Evolutionary conservation across 768 basidiomycete species (phyloP), one percentile per base, ranked within the genome.

Genomic region (Suillus placidus): DNA sequence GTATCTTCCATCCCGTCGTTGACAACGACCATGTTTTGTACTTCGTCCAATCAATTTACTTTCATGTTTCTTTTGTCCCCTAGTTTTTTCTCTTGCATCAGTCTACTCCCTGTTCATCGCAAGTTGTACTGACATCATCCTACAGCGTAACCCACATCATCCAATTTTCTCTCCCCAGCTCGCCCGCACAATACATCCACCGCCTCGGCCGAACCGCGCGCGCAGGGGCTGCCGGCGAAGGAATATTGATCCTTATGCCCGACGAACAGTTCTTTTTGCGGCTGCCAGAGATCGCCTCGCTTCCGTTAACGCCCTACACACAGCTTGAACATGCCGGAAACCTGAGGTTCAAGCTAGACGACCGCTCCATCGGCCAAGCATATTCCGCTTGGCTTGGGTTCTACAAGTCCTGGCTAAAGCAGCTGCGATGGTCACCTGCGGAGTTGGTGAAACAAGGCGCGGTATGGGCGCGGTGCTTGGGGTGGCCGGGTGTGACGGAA

Each of bases 121-220:
- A 45, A 42, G 38, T 2, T 23, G 38, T 60, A 30, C 58, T 60
- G 18, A 60, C 26, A 10, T 60, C 18, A 4, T 23, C 60, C 40
- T 60, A 34, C 68, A 85, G 85, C 20, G 86, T 90, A 8, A 86
- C 88, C 0, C 79, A 84, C 1, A 84, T 90, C 54, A 70, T 88
- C 8, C 88, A 90, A 71, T 74, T 87, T 63, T 88, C 88, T 66
- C 82, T 91, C 68, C 91, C 91, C 14, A 83, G 86, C 0, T 84
- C 87, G 63, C 82, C 86, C 32, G 91, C 92, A 70, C 90, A 92
- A 72, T 92, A 93, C 76, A 87, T 93, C 63, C 91, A 92, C 70
- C 85, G 91, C 26, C 87, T 93, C 8, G 91, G 91, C 16, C 85
- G 91, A 56, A 93, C 91, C 20, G 91, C 91, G 13, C 86, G 91